These are phyloP conservation scores for Cystobasidium onofrii DNA, from an alignment of 768 basidiomycete genomes.

Conservation along the genomic window DNA sequence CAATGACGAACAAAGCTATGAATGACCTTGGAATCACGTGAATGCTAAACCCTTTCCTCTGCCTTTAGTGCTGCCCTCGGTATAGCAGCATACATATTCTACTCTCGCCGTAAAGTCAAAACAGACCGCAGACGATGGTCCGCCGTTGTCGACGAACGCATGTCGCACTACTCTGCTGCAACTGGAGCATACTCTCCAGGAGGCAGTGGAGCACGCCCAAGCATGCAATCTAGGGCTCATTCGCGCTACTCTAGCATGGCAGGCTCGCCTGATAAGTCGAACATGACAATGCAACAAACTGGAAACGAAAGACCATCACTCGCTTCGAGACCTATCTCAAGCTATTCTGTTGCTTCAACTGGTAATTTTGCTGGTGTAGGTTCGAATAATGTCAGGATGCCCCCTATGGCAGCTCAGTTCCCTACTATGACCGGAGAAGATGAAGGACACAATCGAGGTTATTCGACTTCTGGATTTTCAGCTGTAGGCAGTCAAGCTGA, in stretches of 20 bases:
- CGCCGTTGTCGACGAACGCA: slow-evolving; percentile 18
- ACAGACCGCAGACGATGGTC: slow-evolving; percentile 28
- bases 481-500: background rate
- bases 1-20: too few species aligned
- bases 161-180: slow-evolving; percentile 5
- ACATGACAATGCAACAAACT: background rate
- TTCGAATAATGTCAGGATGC: background rate
- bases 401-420: slow-evolving; percentile 1
- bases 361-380: slow-evolving; percentile 27
- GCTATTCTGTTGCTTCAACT: background rate
- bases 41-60: too few species aligned
- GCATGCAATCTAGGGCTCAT: background rate
- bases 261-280: background rate
- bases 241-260: background rate
- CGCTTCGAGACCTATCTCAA: slow-evolving; percentile 4
- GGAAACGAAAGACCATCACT: slow-evolving; percentile 1
- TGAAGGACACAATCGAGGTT: background rate
- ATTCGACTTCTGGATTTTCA: background rate
- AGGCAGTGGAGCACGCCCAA: background rate
- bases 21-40: too few species aligned
- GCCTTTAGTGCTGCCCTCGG: background rate
- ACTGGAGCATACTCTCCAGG: background rate
- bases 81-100: slow-evolving; percentile 30
- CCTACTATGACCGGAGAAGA: background rate
- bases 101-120: slow-evolving; percentile 28